Evolutionary conservation across 2,329 filamentous ascomycete species (phyloP).

Genomic region (Xylaria sp.): DNA sequence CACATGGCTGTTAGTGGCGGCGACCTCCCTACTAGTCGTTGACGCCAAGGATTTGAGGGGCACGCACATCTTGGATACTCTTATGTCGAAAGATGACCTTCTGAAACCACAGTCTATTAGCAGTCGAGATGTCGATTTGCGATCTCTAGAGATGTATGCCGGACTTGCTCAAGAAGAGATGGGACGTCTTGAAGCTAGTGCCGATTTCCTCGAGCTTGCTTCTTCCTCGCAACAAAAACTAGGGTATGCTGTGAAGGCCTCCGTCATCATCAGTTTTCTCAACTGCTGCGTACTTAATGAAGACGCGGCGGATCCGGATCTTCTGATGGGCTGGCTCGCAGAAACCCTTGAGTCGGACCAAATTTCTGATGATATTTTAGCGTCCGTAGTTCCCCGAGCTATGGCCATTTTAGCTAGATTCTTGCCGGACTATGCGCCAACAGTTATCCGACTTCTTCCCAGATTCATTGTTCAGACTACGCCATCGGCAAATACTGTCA

Average conservation of each 20-base stretch:
- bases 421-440: slow-evolving; percentile 77
- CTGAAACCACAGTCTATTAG: slow-evolving; percentile 56
- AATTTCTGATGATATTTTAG: slow-evolving; percentile 82
- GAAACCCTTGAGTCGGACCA: slow-evolving; percentile 81
- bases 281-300: slow-evolving; percentile 87
- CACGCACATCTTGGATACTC: slow-evolving; percentile 76
- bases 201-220: slow-evolving; percentile 88
- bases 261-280: slow-evolving; percentile 82
- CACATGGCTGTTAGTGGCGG: slow-evolving; percentile 83
- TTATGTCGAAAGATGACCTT: slow-evolving; percentile 69
- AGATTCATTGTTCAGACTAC: slow-evolving; percentile 88
- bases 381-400: slow-evolving; percentile 80
- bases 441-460: slow-evolving; percentile 81
- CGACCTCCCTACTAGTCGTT: slow-evolving; percentile 77
- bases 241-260: slow-evolving; percentile 85
- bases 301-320: slow-evolving; percentile 80
- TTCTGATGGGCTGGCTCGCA: slow-evolving; percentile 86
- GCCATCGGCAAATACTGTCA: slow-evolving; percentile 74
- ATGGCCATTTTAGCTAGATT: slow-evolving; percentile 84
- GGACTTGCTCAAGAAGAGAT: slow-evolving; percentile 84
- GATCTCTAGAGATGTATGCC: slow-evolving; percentile 71
- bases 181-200: slow-evolving; percentile 84
- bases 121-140: slow-evolving; percentile 63
- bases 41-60: slow-evolving; percentile 69
- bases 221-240: slow-evolving; percentile 88